Evolutionary conservation across 1,284 basidiomycete species (phyloP).

Genomic region (Papiliotrema terrestris): DNA sequence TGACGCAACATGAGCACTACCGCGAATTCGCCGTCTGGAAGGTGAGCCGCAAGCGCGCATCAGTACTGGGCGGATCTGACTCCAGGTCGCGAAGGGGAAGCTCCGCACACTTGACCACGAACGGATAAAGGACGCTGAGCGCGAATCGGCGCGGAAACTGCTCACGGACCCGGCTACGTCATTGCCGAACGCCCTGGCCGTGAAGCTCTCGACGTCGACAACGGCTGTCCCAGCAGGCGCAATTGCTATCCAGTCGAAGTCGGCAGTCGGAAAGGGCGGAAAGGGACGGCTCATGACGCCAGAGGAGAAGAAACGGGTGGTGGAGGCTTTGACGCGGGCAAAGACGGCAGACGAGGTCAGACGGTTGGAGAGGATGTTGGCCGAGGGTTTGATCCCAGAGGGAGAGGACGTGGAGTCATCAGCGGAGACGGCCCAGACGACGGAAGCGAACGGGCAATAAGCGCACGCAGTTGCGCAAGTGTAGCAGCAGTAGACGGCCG

Average conservation of each 20-base stretch:
- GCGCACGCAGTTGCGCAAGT: neutral
- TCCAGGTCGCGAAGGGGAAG: conserved; percentile 44
- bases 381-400: conserved; percentile 75
- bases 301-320: conserved; percentile 85
- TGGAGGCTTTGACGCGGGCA: conserved; percentile 83
- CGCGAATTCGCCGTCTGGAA: conserved; percentile 72
- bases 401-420: conserved; percentile 16
- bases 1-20: conserved; percentile 91
- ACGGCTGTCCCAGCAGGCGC: conserved; percentile 61
- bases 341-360: conserved; percentile 87
- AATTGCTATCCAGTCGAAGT: conserved; percentile 36
- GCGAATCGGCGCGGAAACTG: conserved; percentile 65
- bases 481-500: too few species aligned
- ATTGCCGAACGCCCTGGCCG: conserved; percentile 75
- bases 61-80: neutral
- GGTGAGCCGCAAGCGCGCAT: conserved; percentile 54
- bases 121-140: conserved; percentile 89
- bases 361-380: conserved; percentile 77
- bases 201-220: conserved; percentile 68
- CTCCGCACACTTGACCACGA: conserved; percentile 95
- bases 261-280: conserved; percentile 25
- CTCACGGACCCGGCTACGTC: conserved; percentile 69
- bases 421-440: neutral
- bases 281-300: conserved; percentile 79
- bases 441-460: neutral